Evolutionary conservation across 2,329 filamentous ascomycete genomes (phyloP), one percentile per base, ranked within the genome.

Genomic region (Beauveria australis): DNA sequence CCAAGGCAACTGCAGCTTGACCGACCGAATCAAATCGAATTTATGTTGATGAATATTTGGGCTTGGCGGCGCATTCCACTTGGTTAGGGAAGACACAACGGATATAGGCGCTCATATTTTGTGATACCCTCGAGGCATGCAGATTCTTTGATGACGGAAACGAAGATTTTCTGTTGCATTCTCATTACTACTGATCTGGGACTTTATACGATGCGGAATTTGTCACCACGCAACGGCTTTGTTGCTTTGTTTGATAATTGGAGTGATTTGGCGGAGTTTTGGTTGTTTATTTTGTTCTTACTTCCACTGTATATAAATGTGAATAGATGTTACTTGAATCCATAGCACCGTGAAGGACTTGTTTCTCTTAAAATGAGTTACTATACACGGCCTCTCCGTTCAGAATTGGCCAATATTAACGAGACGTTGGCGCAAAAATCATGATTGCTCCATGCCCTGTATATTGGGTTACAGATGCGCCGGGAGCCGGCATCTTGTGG

Each of bases 121-220:
- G 67, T 74, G 73, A 75, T 75, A 75, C 73, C 73, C 73, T 66
- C 62, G 53, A 69, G 66, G 63, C 65, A 66, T 63, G 63, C 69
- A 64, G 58, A 58, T 59, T 61, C 57, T 47, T 53, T 53, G 63
- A 64, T 63, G 65, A 64, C 61, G 64, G 52, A 60, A 65, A 64
- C 49, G 55, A 59, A 46, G 43, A 59, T 62, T 54, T 57, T 59
- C 30, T 54, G n/a, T 62, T 59, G 54, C 49, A 53, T 62, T 58
- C 60, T 58, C n/a, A 30, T 59, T 59, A 51, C 49, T 59, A 55
- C 51, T 59, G 40, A 51, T 19, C n/a, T 48, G 47, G 54, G 46
- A 49, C 40, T 40, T 47, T 41, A 12, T 30, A 19, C 49, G 49
- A 44, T 53, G 53, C 53, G 53, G 47, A 22, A 22, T n/a, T 24